A percentile compares a stretch with the other conserved stretches of the same genome.
Evolutionary conservation across 75 land plant species (phyloP).

Genomic region (Cunninghamia lanceolata): DNA sequence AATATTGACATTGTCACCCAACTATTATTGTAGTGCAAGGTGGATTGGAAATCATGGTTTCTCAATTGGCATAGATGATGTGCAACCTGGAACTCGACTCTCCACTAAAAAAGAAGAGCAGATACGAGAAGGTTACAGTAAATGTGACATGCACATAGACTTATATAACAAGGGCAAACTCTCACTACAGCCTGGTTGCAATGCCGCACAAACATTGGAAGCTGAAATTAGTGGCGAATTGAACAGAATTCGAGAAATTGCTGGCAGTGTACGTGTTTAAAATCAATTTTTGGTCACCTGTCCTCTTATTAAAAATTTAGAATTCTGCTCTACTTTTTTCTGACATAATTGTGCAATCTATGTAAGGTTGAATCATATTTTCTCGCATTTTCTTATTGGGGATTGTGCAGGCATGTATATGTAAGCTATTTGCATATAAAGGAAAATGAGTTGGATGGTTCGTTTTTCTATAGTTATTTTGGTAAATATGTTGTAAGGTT

Average conservation of each 20-base stretch:
- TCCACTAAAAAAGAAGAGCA: conserved; percentile 34
- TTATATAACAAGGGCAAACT: conserved; percentile 60
- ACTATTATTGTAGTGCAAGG: conserved; percentile 62
- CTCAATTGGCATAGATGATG: conserved; percentile 98
- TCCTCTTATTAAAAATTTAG: background rate
- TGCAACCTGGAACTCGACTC: conserved; percentile 71
- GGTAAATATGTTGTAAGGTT: too few relatives aligned
- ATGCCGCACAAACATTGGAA: conserved; percentile 86
- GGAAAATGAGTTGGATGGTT: background rate
- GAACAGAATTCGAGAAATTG: conserved; percentile 66
- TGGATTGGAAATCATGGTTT: conserved; percentile 99
- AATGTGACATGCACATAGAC: conserved; percentile 63
- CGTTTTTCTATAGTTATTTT: too few relatives aligned
- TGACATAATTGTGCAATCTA: background rate
- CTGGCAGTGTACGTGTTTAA: conserved; percentile 43
- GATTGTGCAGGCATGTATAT: background rate
- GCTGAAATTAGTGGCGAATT: conserved; percentile 54
- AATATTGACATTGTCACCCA: background rate
- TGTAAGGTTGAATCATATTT: background rate
- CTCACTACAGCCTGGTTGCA: conserved; percentile 61
- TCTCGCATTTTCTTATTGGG: background rate
- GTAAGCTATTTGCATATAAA: background rate
- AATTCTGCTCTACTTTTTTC: background rate
- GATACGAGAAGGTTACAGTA: conserved; percentile 51
- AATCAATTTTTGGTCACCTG: background rate